Evolutionary conservation across 2,329 filamentous ascomycete genomes (phyloP).

Genomic region (Hypoxylon sp.): DNA sequence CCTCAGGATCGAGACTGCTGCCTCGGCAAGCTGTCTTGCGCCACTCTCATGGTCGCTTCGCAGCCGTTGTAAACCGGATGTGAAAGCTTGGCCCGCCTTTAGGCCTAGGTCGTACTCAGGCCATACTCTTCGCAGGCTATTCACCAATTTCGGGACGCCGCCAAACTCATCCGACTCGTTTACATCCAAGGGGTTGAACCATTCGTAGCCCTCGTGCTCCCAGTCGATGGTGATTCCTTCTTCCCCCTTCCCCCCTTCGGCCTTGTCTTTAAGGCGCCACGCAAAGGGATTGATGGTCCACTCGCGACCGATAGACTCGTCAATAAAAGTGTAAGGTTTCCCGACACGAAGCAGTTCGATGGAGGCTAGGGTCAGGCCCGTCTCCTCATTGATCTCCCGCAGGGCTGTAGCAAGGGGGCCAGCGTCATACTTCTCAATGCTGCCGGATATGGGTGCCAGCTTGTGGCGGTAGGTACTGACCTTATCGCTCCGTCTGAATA

Average conservation of each 20-base stretch:
- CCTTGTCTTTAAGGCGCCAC: constrained; percentile 64
- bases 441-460: constrained; percentile 74
- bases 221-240: constrained; percentile 69
- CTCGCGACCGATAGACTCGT: constrained; percentile 66
- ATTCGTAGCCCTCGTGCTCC: constrained; percentile 73
- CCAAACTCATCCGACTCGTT: constrained; percentile 62
- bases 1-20: constrained; percentile 66
- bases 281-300: constrained; percentile 77
- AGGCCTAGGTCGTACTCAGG: constrained; percentile 67
- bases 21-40: constrained; percentile 70
- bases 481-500: constrained; percentile 73
- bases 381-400: constrained; percentile 76
- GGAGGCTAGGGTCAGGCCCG: constrained; percentile 63
- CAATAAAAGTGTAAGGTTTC: constrained; percentile 71
- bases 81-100: constrained; percentile 62
- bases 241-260: constrained; percentile 58
- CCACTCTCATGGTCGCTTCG: constrained; percentile 71
- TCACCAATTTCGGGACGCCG: constrained; percentile 70
- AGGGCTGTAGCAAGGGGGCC: constrained; percentile 70
- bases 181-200: constrained; percentile 69
- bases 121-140: constrained; percentile 72
- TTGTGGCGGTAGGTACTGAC: constrained; percentile 74
- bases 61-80: constrained; percentile 64
- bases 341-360: constrained; percentile 69
- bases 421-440: constrained; percentile 68